Evolutionary conservation across 345 rosid species (phyloP), one percentile per base, ranked within the genome.

Genomic region (Lepidium sativum): DNA sequence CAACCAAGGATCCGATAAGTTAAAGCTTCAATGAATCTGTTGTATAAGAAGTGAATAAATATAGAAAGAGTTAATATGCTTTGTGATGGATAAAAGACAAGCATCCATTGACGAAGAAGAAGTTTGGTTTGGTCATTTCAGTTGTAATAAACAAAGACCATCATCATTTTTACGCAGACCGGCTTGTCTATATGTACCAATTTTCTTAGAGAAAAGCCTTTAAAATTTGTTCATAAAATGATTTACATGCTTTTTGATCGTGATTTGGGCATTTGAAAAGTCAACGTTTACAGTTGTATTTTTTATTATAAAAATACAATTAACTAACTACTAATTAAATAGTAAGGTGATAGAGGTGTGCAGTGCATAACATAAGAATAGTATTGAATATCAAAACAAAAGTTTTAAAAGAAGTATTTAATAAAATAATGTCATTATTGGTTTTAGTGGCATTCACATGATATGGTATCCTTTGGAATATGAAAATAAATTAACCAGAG

Each of bases 51-150:
- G 48, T 34, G n/a, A 50, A 55, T 54, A 62, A 37, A 27, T 37
- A 37, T 37, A 37, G 42, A 54, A 37, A 39, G 50, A 16, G 6
- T 9, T 31, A 8, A 41, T 54, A 15, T 44, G 20, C 0, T 20
- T 27, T 25, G 11, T 27, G 57, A 29, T 13, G 34, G 8, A 32
- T 31, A 15, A 21, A 38, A 41, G 35, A 40, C 18, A 68, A 10
- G 39, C 41, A 56, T 53, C 47, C 68, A 70, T 53, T 44, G 70
- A 49, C 31, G 70, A 61, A 55, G 63, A 52, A 56, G 56, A 51
- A 39, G 52, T 3, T 58, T 63, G 37, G 40, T 39, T 55, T 63
- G 37, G 42, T 11, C 41, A 53, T 23, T 52, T 52, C 16, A 54
- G 16, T 52, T 23, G 8, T 42, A 61, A 52, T 61, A 61, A 61